Conservation (phyloP, 1,284 basidiomycete genomes). For the Irpex sp. region DNA sequence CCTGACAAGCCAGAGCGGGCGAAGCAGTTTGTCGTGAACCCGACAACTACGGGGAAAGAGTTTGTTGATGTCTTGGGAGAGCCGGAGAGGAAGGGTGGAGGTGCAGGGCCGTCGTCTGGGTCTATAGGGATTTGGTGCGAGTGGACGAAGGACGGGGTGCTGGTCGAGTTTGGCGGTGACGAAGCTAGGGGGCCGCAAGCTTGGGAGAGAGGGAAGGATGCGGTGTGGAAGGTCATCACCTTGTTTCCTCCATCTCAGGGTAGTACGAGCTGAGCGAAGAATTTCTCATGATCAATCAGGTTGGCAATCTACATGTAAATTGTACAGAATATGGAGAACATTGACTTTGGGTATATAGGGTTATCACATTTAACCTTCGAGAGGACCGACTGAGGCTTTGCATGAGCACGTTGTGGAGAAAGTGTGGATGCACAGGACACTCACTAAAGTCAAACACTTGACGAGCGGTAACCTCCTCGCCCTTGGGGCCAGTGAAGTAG, state of each 20-base stretch:
- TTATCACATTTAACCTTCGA: neutral
- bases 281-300: neutral
- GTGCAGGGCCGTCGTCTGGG: conserved; percentile 74
- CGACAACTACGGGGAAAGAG: conserved; percentile 66
- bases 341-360: neutral
- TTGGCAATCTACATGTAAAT: conserved; percentile 9
- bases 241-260: conserved; percentile 43
- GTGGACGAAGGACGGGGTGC: conserved; percentile 76
- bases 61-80: conserved; percentile 76
- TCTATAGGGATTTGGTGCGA: conserved; percentile 91
- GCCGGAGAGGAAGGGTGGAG: conserved; percentile 84
- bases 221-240: conserved; percentile 71
- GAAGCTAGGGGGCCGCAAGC: conserved; percentile 75
- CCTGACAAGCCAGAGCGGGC: conserved; percentile 32
- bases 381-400: neutral
- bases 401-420: neutral
- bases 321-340: neutral
- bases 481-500: conserved; percentile 59
- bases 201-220: conserved; percentile 82
- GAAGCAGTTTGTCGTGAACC: conserved; percentile 39
- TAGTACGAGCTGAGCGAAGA: neutral
- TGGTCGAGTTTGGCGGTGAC: conserved; percentile 80
- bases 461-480: conserved; percentile 52
- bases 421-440: conserved; percentile 9
- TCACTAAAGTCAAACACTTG: conserved; percentile 68